Base-by-base conservation (phyloP, 2,329 filamentous ascomycete species). In the Fonsecaea nubica region DNA sequence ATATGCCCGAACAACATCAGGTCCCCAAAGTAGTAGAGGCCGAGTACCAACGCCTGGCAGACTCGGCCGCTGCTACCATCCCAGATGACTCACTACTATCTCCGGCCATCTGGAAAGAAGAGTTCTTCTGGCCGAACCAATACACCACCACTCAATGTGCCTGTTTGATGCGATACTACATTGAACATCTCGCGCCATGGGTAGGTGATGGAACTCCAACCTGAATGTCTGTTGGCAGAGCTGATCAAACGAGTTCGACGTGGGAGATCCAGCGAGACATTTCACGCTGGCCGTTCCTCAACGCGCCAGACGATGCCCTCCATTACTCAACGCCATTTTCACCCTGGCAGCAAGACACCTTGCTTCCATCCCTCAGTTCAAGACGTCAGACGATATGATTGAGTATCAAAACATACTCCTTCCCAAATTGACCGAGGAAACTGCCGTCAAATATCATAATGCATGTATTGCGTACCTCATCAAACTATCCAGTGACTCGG, bases 401-500 rank as follows among this genome's bases (percentile, higher is more conserved):
- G 54, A 64, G 36, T 73, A 72, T 50, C 65, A 69, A 21, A 61
- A 68, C 40, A 60, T 68, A 12, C 65, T 62, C 25, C 58, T 73
- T 18, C 70, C 68, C 13, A 70, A 70, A 33, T 56, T 74, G 35
- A 70, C 67, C 50, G 65, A 69, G 30, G 71, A 75, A 8, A 71
- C 72, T 9, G 72, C 71, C 9, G 57, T 74, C 5, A 69, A 71
- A 50, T 76, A 75, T 55, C 73, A 75, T 55, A 69, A 74, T 50
- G 71, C 69, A 2, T 75, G 72, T 40, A 74, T 74, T 56, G 72
- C 72, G 35, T 74, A 75, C 48, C 65, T 76, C 12, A 70, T 75
- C 42, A 70, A 72, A 52, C 61, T 76, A 18, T 75, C 74, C 0
- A 72, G 67, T 42, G 77, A 80, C 36, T 71, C 78, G 0, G 75